These are phyloP conservation scores for Daldinia grandis DNA, from an alignment of 495 filamentous ascomycete genomes.

Conservation along the genomic window DNA sequence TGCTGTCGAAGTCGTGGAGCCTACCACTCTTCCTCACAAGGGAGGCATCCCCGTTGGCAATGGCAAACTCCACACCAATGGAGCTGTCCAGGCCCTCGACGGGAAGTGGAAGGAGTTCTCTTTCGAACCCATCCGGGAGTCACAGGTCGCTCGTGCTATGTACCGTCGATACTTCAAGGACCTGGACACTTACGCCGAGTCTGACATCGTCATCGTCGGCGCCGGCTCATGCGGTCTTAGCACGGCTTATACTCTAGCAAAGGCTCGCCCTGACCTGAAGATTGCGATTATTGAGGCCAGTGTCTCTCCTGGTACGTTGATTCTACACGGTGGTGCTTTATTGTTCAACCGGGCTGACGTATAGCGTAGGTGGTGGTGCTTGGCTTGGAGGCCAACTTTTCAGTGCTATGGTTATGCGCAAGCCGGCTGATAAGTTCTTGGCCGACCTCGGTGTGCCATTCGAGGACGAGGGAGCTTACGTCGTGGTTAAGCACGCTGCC, in stretches of 20 bases:
- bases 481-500: constrained; percentile 92
- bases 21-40: constrained; percentile 46
- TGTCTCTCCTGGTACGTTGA: constrained; percentile 71
- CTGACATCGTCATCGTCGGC: constrained; percentile 89
- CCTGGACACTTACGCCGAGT: constrained; percentile 87
- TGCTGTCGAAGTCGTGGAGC: constrained; percentile 51
- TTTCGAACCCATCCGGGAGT: constrained; percentile 88
- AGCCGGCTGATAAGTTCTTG: constrained; percentile 86
- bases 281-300: constrained; percentile 90
- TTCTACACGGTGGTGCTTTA: constrained; percentile 39
- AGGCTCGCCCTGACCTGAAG: constrained; percentile 85
- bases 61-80: constrained; percentile 48
- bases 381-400: constrained; percentile 95
- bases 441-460: constrained; percentile 81
- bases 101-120: constrained; percentile 79
- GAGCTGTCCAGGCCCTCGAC: constrained; percentile 64
- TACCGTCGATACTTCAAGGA: constrained; percentile 89
- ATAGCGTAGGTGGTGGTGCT: constrained; percentile 72
- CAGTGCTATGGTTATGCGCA: constrained; percentile 92
- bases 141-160: constrained; percentile 90
- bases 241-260: constrained; percentile 83
- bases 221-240: constrained; percentile 87
- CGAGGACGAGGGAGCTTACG: constrained; percentile 85
- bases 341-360: constrained; percentile 37
- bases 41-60: constrained; percentile 52